Base-by-base conservation (phyloP, 192 early-diverging fungal species). In the Coemansia sp. region DNA sequence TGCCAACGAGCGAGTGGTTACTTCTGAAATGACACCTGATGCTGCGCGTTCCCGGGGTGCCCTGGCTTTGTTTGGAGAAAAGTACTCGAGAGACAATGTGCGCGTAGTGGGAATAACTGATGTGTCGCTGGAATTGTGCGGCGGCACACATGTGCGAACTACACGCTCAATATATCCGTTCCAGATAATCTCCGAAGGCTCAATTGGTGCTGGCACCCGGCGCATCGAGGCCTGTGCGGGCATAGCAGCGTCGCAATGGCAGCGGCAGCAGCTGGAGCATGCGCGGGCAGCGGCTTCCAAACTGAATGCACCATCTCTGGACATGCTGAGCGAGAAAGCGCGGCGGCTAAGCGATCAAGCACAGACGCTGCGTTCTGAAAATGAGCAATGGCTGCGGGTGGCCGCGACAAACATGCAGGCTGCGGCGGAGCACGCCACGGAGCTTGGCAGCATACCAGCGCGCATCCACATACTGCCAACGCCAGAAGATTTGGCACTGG, bases 151-250 rank as follows among this genome's bases (percentile, higher is more conserved):
- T 58, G 87, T 97, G 64, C 82, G 78, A 33, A 82, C 84, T 68
- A 96, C 96, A 0, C 81, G 88, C 1, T 90, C 90, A 20, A 94
- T 97, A 57, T 94, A 89, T 73, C 80, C 84, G 35, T 87, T 95
- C 66, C 82, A 83, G 28, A 86, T 97, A 48, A 67, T 93, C 26
- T 87, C 94, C 56, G 96, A 98, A 63, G 61, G 79, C 21, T 90
- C 88, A 54, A 90, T 98, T 60, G 91, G 93, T 63, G 94, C 96
- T 79, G 96, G 96, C 47, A 93, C 96, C 33, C 86, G 96, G 23
- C 91, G 96, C 54, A 91, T 98, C 57, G 87, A 95, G 33, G 94
- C 91, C 37, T 87, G 93, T 31, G 94, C 94, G n/a, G 94, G 93
- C 16, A 83, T 86, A 55, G 93, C 94, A 56, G 96, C 89, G 47